Conservation (phyloP, 2,329 filamentous ascomycete genomes). For the Neofusicoccum cordaticola region DNA sequence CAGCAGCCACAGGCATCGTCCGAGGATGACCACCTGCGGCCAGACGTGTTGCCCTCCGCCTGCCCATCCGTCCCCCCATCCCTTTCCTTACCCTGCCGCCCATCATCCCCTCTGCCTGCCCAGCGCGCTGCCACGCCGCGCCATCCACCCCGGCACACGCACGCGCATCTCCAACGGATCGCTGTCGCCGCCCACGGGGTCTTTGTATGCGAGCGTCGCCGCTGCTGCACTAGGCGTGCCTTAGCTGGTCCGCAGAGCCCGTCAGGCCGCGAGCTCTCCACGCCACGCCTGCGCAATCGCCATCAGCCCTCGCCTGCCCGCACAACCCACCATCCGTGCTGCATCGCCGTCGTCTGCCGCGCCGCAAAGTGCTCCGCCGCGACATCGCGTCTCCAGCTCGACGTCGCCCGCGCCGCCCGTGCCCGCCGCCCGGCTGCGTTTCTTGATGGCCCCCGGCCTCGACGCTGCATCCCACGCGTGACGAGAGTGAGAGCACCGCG, state of each 20-base stretch:
- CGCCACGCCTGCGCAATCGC: constrained; percentile 15
- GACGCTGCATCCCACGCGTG: constrained; percentile 6
- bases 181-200: constrained; percentile 10
- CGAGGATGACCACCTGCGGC: constrained; percentile 5
- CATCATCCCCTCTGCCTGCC: background rate
- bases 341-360: constrained; percentile 6
- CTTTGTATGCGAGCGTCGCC: constrained; percentile 16
- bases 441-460: constrained; percentile 10
- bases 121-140: background rate
- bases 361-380: constrained; percentile 5
- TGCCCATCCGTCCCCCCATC: constrained; percentile 15
- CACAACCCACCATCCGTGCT: background rate
- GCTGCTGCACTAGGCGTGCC: constrained; percentile 15
- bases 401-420: constrained; percentile 5
- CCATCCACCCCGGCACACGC: constrained; percentile 4
- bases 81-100: constrained; percentile 6
- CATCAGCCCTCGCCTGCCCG: background rate
- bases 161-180: constrained; percentile 13
- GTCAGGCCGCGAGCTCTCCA: constrained; percentile 15
- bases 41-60: constrained; percentile 4
- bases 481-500: constrained; percentile 5
- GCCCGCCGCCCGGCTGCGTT: background rate
- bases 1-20: constrained; percentile 20
- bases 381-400: constrained; percentile 8
- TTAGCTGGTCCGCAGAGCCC: constrained; percentile 10